A percentile compares a stretch with the other conserved stretches of the same genome.
Evolutionary conservation across 352 stramenopile genomes (phyloP).

Genomic region (Globisporangium cystogenes): DNA sequence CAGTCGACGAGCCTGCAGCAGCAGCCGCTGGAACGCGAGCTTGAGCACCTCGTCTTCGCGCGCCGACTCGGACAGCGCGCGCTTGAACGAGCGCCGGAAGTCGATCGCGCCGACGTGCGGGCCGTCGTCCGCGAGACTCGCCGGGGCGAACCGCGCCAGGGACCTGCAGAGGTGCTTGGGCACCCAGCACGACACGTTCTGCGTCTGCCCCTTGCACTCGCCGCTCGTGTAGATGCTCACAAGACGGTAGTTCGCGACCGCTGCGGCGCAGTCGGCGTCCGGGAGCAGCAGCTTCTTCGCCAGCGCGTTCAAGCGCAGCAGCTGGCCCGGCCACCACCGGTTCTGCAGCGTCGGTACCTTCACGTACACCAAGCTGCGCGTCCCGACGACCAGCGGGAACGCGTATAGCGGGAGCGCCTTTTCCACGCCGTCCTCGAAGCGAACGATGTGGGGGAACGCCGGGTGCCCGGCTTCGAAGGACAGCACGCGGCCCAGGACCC

Average conservation of each 20-base stretch:
- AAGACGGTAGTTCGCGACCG: conserved; percentile 38
- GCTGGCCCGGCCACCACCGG: conserved; percentile 69
- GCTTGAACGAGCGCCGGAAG: conserved; percentile 19
- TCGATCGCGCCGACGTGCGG: not conserved
- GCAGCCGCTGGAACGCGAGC: conserved; percentile 27
- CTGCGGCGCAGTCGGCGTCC: conserved; percentile 26
- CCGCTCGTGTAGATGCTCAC: conserved; percentile 50
- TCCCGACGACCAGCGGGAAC: conserved; percentile 65
- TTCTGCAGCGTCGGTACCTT: conserved; percentile 56
- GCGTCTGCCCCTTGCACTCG: conserved; percentile 19
- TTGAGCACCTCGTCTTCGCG: conserved; percentile 20
- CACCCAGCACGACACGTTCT: conserved; percentile 69
- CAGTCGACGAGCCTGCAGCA: conserved; percentile 16
- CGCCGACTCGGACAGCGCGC: conserved; percentile 18
- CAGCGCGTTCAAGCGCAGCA: conserved; percentile 59
- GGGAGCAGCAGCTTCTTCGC: conserved; percentile 39
- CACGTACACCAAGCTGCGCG: conserved; percentile 58
- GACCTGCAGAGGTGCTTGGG: conserved; percentile 70
- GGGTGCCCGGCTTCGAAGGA: conserved; percentile 48
- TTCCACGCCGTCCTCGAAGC: conserved; percentile 66
- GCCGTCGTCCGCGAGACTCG: not conserved
- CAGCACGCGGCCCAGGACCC: conserved; percentile 63
- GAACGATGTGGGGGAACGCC: conserved; percentile 50
- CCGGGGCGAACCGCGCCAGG: conserved; percentile 17
- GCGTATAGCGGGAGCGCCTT: conserved; percentile 57